Conservation (phyloP, 768 basidiomycete genomes). For the Epithele typhae region DNA sequence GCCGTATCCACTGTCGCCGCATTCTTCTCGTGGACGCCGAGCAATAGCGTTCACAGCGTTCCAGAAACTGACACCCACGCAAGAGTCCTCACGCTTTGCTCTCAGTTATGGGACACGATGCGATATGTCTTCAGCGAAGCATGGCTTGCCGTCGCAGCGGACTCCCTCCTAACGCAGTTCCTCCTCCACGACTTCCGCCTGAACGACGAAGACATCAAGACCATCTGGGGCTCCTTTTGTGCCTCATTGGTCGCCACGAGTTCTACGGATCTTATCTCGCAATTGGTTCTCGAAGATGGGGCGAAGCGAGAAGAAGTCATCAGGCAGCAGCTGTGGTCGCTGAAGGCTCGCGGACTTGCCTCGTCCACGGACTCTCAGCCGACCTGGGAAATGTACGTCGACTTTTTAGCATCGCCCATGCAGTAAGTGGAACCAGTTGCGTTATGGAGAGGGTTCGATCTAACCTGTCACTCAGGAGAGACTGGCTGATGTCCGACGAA, state of each 20-base stretch:
- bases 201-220: slow-evolving; percentile 33
- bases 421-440: slow-evolving; percentile 37
- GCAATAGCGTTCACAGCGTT: too few relatives aligned
- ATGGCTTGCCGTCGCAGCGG: slow-evolving; percentile 41
- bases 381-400: slow-evolving; percentile 38
- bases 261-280: slow-evolving; percentile 35
- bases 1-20: slow-evolving; percentile 32
- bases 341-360: slow-evolving; percentile 36
- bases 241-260: slow-evolving; percentile 40
- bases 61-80: not conserved
- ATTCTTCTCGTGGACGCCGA: slow-evolving; percentile 27
- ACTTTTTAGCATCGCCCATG: slow-evolving; percentile 45
- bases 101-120: slow-evolving; percentile 48
- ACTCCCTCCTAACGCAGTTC: slow-evolving; percentile 41
- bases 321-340: slow-evolving; percentile 45
- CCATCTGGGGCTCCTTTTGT: slow-evolving; percentile 47
- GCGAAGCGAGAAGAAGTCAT: slow-evolving; percentile 28
- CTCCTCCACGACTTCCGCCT: slow-evolving; percentile 41
- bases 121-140: slow-evolving; percentile 41
- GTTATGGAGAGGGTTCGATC: too few relatives aligned
- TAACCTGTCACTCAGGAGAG: too few relatives aligned
- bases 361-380: slow-evolving; percentile 19
- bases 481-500: slow-evolving; percentile 38
- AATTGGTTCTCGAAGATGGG: slow-evolving; percentile 26
- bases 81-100: slow-evolving; percentile 31